These are phyloP conservation scores for Ophiostoma himal-ulmi DNA, from an alignment of 2,329 filamentous ascomycete species.

Conservation along the genomic window DNA sequence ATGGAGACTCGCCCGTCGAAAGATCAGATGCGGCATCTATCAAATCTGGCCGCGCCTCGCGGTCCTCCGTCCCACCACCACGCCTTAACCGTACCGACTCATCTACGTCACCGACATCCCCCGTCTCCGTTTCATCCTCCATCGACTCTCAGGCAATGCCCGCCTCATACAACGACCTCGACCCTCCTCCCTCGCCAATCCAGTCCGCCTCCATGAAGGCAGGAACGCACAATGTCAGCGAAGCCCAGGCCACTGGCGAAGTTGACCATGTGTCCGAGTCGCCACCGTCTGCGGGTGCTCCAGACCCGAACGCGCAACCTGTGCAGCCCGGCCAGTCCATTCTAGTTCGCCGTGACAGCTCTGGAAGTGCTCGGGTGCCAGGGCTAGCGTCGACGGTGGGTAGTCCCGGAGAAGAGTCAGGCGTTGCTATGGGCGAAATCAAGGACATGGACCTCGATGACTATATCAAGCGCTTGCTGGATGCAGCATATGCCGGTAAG, in stretches of 20 bases:
- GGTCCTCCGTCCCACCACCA: constrained; percentile 38
- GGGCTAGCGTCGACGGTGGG: constrained; percentile 23
- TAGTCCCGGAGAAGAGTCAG: constrained; percentile 29
- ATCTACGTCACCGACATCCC: constrained; percentile 36
- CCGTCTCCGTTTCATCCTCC: constrained; percentile 34
- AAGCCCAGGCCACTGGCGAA: constrained; percentile 80
- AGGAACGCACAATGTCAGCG: constrained; percentile 70
- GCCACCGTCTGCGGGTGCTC: constrained; percentile 63
- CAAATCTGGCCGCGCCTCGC: constrained; percentile 60
- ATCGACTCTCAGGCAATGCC: constrained; percentile 38
- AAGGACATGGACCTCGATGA: constrained; percentile 94
- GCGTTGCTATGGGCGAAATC: constrained; percentile 80
- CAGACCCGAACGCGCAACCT: constrained; percentile 44
- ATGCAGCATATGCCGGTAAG: constrained; percentile 93
- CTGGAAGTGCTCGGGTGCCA: constrained; percentile 58
- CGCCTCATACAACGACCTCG: constrained; percentile 42
- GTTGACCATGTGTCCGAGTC: constrained; percentile 92
- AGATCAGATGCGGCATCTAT: constrained; percentile 70
- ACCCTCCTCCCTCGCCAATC: constrained; percentile 79
- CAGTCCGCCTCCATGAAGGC: constrained; percentile 67
- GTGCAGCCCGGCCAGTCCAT: constrained; percentile 83
- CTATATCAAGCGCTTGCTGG: constrained; percentile 89
- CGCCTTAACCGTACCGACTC: constrained; percentile 44
- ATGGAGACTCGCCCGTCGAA: constrained; percentile 53
- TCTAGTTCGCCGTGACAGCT: constrained; percentile 71